Base-by-base conservation (phyloP, 768 basidiomycete genomes). In the Amanita phalloides region DNA sequence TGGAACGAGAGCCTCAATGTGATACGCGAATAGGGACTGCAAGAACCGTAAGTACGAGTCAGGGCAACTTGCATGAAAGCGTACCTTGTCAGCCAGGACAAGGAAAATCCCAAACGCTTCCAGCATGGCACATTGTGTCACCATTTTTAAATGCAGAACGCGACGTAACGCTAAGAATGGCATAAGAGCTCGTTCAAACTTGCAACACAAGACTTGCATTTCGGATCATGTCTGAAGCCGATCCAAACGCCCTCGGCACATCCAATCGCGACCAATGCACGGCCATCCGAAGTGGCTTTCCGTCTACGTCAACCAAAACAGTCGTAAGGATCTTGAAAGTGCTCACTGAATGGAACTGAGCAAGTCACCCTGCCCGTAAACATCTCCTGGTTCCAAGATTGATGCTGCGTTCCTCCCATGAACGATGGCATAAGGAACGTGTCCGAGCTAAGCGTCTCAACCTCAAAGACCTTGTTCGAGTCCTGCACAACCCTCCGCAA, bases 31-130 rank as follows among this genome's bases (percentile, higher is more conserved):
- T 9, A 97, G 68, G 6, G 85, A 82, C 86, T 91, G 57, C n/a
- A 51, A 42, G n/a, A 47, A 41, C 28, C 45, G 23, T 25, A 41
- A 42, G 4, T 39, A 10, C 36, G 6, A 37, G 82, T 82, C 32
- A 86, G 63, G 62, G 82, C 77, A 5, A 30, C 26, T 26, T 9
- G 43, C 25, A 79, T 30, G 82, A 1, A 23, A n/a, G 51, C 54
- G 42, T 50, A 83, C 90, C 76, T 92, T 94, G 65, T 96, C 91
- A 14, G 93, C 87, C 17, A 97, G 71, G 14, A 98, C 95, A 23
- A 98, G 75, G 73, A 99, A 92, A 57, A 97, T 85, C n/a, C 92
- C 90, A 64, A 96, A 96, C 56, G 95, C 90, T 57, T 95, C 91
- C 21, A 97, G 68, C 72, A 97, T 92, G 1, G 94, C 91, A 65